phyloP scores from a whole-genome alignment of 495 filamentous ascomycete species.

The Penicillium canariense region DNA sequence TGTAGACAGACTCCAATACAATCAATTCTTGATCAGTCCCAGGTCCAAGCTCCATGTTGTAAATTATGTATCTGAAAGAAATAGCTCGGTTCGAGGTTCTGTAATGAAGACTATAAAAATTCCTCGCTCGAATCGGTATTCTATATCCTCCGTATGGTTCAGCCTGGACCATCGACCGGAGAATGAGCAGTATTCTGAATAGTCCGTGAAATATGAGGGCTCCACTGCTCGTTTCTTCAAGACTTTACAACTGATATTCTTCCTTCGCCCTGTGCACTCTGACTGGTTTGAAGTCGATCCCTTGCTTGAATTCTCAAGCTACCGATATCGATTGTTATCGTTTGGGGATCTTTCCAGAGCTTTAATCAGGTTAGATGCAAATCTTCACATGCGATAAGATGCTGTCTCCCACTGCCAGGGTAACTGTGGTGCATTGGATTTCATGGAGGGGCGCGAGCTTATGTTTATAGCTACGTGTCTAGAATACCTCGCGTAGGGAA shows the following conservation, averaged over 20 bases:
- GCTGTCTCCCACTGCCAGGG: not conserved
- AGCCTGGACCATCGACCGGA: too few relatives aligned
- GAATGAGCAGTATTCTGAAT: too few relatives aligned
- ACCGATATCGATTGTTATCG: constrained; percentile 1
- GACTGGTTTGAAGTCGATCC: constrained; percentile 2
- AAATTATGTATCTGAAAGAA: too few relatives aligned
- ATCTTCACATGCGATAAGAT: not conserved
- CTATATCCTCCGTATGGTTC: too few relatives aligned
- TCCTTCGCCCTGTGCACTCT: not conserved
- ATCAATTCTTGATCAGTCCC: not conserved
- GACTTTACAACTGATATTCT: not conserved
- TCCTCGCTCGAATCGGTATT: too few relatives aligned
- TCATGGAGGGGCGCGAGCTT: not conserved
- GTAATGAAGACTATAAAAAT: too few relatives aligned
- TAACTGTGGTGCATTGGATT: not conserved
- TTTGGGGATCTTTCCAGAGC: not conserved
- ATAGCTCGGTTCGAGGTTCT: too few relatives aligned
- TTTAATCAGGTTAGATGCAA: not conserved
- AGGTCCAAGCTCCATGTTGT: too few relatives aligned
- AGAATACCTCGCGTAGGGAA: constrained; percentile 3
- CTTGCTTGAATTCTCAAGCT: constrained; percentile 7
- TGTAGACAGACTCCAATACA: not conserved
- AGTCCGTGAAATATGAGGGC: constrained; percentile 3
- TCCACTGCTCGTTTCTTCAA: not conserved
- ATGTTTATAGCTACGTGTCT: not conserved